Base-by-base conservation (phyloP, 371 early-diverging fungal genomes). In the Mortierella sp. region DNA sequence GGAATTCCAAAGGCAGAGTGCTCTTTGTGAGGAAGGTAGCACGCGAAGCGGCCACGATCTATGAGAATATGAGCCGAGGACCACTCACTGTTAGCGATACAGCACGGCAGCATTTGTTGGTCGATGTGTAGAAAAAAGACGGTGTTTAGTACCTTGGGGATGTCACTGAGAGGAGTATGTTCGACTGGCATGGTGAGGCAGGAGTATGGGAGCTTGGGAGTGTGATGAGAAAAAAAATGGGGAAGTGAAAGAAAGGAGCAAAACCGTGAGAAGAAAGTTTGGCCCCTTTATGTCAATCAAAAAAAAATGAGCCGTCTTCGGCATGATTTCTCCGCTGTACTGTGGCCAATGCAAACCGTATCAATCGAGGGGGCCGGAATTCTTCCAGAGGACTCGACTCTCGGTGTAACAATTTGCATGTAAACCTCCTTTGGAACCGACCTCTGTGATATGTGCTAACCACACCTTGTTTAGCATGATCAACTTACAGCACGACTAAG, bases 1-100 rank as follows among this genome's bases (percentile, higher is more conserved):
- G 74, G 65, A 64, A 60, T 57, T 73, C 68, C 28, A 73, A 64
- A 3, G 57, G 47, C 53, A 64, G 74, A 0, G 74, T 73, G 38
- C 64, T 54, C 48, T 73, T 60, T 21, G 64, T 64, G 23, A 48
- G 47, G 61, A 73, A 73, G 16, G 58, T 21, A 13, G 59, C 56
- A 6, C 56, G 54, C 16, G 64, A 34, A 24, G 28, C 53, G 52
- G 62, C 74, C 21, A 73, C 68, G 31, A 73, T 68, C 74, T 73
- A 67, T 26, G 49, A 46, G 18, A 54, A 4, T 4, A 12, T 21
- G 23, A 41, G 27, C 13, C 16, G 42, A 34, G 18, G 27, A 34
- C 13, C 16, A 24, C 26, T 13, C 49, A n/a, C 34, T 34, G 34
- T 34, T 47, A 9, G n/a, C 5, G 5, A 45, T 45, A 45, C 12